Evolutionary conservation across 2,329 filamentous ascomycete genomes (phyloP).

Genomic region (Hypoxylon sp.): DNA sequence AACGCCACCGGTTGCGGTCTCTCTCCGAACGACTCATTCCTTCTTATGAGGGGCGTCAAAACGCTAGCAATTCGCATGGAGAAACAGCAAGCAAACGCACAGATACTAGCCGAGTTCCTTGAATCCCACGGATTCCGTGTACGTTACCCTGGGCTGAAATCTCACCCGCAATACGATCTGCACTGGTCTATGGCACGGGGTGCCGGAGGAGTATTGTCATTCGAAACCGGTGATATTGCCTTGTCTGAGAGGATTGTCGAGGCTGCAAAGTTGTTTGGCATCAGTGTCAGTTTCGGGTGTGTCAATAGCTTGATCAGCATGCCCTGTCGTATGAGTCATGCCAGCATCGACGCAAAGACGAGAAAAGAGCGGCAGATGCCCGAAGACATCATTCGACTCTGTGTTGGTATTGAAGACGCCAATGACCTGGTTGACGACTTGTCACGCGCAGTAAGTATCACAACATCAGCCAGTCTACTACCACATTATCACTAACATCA

Average conservation of each 20-base stretch:
- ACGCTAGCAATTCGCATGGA: constrained; percentile 98
- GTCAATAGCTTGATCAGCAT: constrained; percentile 99
- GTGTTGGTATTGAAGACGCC: constrained; percentile 95
- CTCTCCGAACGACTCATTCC: constrained; percentile 94
- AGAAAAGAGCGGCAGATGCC: constrained; percentile 90
- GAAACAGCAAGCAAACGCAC: constrained; percentile 94
- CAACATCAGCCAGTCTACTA: constrained; percentile 11
- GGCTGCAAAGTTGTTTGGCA: constrained; percentile 90
- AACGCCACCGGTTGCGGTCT: constrained; percentile 96
- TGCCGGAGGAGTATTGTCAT: constrained; percentile 92
- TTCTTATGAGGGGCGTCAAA: constrained; percentile 95
- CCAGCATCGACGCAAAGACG: constrained; percentile 96
- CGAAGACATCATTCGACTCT: constrained; percentile 95
- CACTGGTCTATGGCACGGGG: constrained; percentile 97
- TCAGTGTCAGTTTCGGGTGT: constrained; percentile 97
- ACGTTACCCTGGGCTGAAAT: constrained; percentile 92
- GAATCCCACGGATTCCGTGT: constrained; percentile 94
- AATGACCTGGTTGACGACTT: constrained; percentile 95
- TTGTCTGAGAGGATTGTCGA: constrained; percentile 95
- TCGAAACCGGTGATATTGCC: constrained; percentile 90
- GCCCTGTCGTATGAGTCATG: constrained; percentile 99
- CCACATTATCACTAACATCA: constrained; percentile 47
- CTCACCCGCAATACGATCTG: constrained; percentile 95
- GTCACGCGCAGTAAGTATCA: constrained; percentile 82
- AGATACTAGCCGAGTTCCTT: constrained; percentile 91